Base-by-base conservation (phyloP, 768 basidiomycete genomes). In the Hemileccinum impolitum region DNA sequence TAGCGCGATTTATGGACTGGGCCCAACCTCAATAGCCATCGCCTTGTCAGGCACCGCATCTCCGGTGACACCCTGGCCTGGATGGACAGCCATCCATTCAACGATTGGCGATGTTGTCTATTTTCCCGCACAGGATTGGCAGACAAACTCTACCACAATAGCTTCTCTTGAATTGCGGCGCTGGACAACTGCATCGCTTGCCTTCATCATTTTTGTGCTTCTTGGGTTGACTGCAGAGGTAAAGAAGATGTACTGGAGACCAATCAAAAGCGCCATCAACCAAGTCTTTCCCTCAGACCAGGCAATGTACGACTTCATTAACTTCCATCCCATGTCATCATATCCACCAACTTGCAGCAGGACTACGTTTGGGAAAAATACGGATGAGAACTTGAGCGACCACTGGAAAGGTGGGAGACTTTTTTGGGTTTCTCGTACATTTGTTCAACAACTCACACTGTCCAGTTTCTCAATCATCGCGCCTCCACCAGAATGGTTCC, bases 41-140 rank as follows among this genome's bases (percentile, higher is more conserved):
- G 41, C 19, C 21, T 30, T 50, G 36, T n/a, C 37, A 47, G 52
- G 51, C 3, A 38, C 23, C 12, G 36, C 42, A 28, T 36, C 12
- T 39, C 54, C 57, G 17, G 48, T 59, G 4, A 30, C 25, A 1
- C 45, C 54, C 10, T 62, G 60, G 60, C 61, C 54, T 32, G 61
- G 61, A 35, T 57, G 54, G 60, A 28, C n/a, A 26, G 25, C 53
- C 35, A 12, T 54, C 18, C 60, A 61, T 40, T 58, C 50, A 8
- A 48, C 51, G 35, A 53, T 18, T 4, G 18, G 44, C 6, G 25
- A 51, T 18, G 43, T 61, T 19, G 15, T 43, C 18, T 41, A 50
- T 15, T 31, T 60, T 5, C 30, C 50, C 10, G 42, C 52, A 3
- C 32, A 23, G 19, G 45, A 52, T 26, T 60, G 59, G 55, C 48